These are phyloP conservation scores for Bipolaris cookei DNA, from an alignment of 2,329 filamentous ascomycete species.

Conservation along the genomic window DNA sequence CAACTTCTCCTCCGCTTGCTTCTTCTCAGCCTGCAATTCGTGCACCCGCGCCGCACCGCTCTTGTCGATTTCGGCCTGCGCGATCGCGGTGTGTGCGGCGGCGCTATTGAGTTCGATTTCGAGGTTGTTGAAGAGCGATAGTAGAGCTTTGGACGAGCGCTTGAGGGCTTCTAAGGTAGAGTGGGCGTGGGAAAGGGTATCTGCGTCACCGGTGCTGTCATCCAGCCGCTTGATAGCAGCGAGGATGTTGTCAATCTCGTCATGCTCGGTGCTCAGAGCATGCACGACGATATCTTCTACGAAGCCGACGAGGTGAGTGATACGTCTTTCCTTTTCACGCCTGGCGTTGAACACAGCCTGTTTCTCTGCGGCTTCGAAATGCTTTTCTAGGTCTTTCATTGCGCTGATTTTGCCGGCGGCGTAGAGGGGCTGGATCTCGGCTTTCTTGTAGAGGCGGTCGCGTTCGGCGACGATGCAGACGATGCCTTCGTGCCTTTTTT, in stretches of 20 bases:
- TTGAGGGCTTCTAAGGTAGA: constrained; percentile 46
- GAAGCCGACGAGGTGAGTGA: constrained; percentile 58
- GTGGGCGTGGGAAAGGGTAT: constrained; percentile 33
- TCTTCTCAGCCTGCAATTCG: constrained; percentile 46
- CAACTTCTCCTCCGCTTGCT: constrained; percentile 40
- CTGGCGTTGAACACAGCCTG: constrained; percentile 58
- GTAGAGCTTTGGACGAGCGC: constrained; percentile 50
- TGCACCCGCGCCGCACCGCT: constrained; percentile 51
- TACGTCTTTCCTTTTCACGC: constrained; percentile 56
- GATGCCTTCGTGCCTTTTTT: constrained; percentile 58
- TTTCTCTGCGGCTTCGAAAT: constrained; percentile 59
- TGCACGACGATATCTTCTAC: constrained; percentile 59
- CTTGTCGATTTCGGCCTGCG: constrained; percentile 57
- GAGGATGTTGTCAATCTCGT: constrained; percentile 57
- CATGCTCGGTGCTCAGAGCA: constrained; percentile 60
- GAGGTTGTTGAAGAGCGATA: constrained; percentile 53
- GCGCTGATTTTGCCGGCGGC: constrained; percentile 59
- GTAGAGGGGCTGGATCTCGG: constrained; percentile 59
- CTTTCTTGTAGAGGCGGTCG: constrained; percentile 61
- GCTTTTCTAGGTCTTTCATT: constrained; percentile 55
- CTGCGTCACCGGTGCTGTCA: constrained; percentile 36
- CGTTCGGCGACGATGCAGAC: constrained; percentile 59
- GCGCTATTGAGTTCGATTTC: constrained; percentile 60
- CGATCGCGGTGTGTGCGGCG: constrained; percentile 61
- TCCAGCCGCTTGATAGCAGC: constrained; percentile 50